A percentile compares a stretch with the other conserved stretches of the same genome.
Conservation (phyloP, 1,284 basidiomycete species). For the Sanghuangporus sanghuang region DNA sequence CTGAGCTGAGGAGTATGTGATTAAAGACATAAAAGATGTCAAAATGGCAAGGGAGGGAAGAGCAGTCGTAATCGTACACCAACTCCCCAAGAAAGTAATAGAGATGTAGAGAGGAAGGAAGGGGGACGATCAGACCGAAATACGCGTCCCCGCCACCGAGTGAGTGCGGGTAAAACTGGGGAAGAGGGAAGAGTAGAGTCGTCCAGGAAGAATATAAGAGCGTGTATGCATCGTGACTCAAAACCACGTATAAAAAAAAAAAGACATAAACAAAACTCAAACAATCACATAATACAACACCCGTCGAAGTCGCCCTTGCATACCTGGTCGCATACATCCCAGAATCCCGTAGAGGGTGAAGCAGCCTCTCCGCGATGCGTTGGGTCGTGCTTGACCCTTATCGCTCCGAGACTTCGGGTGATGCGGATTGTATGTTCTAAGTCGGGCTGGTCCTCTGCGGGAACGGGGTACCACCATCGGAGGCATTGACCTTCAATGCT, state of each 20-base stretch:
- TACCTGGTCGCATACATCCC: constrained; percentile 7
- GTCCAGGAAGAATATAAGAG: not conserved
- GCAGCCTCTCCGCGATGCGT: not conserved
- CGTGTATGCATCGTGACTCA: not conserved
- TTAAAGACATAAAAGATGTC: not conserved
- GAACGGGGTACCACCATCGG: constrained; percentile 82
- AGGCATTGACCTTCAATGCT: constrained; percentile 67
- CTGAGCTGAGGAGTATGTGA: not conserved
- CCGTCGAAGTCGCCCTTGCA: not conserved
- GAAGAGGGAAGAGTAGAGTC: not conserved
- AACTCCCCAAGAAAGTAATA: not conserved
- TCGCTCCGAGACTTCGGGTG: constrained; percentile 55
- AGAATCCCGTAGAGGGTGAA: not conserved
- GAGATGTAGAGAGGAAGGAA: too few relatives aligned
- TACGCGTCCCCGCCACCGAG: too few relatives aligned
- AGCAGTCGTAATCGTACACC: not conserved
- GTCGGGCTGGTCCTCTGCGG: constrained; percentile 39
- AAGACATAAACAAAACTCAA: not conserved
- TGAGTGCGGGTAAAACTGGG: too few relatives aligned
- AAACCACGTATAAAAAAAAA: not conserved
- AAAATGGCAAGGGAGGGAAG: not conserved
- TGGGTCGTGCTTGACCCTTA: constrained; percentile 30
- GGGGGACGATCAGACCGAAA: too few relatives aligned
- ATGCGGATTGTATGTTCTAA: constrained; percentile 64
- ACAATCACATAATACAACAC: not conserved